Percentiles rank a stretch among this genome's conserved stretches.
Conservation (phyloP, 2,329 filamentous ascomycete species). For the Hypocrella siamensis region DNA sequence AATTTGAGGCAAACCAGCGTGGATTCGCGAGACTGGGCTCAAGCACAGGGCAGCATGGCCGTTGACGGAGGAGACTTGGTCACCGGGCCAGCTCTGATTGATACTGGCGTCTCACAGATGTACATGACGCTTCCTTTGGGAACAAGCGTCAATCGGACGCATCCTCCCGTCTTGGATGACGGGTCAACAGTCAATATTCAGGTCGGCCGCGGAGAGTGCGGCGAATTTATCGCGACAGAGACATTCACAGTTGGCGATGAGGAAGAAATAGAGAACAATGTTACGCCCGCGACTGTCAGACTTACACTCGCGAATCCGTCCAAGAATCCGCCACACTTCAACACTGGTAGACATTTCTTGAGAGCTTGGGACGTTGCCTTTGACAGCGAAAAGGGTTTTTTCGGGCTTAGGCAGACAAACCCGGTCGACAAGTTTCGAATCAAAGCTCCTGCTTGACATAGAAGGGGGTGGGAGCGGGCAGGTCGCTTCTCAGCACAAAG, state of each 20-base stretch:
- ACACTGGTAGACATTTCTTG: conserved; percentile 2
- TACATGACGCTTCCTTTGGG: conserved; percentile 3
- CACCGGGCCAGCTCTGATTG: not conserved
- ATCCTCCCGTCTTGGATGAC: not conserved
- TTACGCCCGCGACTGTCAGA: conserved; percentile 1
- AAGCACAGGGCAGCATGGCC: conserved; percentile 1
- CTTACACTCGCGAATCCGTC: not conserved
- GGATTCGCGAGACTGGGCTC: conserved; percentile 1
- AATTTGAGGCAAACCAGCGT: not conserved
- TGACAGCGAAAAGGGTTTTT: conserved; percentile 2
- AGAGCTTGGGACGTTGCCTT: conserved; percentile 1
- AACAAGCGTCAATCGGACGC: conserved; percentile 1
- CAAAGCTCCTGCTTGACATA: no score
- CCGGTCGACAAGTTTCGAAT: no score
- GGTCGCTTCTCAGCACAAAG: no score
- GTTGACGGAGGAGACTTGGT: not conserved
- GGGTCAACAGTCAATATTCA: not conserved
- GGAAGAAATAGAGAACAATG: not conserved
- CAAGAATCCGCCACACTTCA: conserved; percentile 1
- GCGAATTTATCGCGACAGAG: not conserved
- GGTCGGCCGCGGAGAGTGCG: not conserved
- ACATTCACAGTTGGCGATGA: conserved; percentile 7
- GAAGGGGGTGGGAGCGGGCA: no score
- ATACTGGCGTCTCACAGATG: conserved; percentile 3
- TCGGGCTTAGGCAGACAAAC: no score